Evolutionary conservation across 1,139 yeast genomes (phyloP).

Genomic region (Magnusiomyces suaveolens): DNA sequence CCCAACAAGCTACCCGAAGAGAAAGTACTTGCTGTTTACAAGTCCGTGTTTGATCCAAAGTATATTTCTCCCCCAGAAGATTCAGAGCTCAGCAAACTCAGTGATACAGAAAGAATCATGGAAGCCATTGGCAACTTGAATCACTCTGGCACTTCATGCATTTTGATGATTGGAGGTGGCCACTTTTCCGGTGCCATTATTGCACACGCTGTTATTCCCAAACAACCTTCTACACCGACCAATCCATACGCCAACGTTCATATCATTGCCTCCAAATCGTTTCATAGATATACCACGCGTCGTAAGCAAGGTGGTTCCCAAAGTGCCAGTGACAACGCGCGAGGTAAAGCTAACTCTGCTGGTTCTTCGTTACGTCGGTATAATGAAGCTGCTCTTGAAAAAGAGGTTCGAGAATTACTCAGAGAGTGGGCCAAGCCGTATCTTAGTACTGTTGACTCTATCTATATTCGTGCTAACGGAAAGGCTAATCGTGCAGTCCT

Average conservation of each 20-base stretch:
- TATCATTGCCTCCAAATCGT: constrained; percentile 68
- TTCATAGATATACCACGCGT: constrained; percentile 92
- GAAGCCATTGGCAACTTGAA: constrained; percentile 35
- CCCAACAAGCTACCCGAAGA: constrained; percentile 42
- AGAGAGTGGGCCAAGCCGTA: constrained; percentile 48
- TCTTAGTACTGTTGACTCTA: constrained; percentile 50
- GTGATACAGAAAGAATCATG: constrained; percentile 9
- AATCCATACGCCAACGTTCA: constrained; percentile 39
- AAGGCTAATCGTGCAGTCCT: constrained; percentile 54
- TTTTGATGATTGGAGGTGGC: constrained; percentile 95
- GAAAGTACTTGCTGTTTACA: constrained; percentile 59
- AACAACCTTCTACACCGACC: constrained; percentile 32
- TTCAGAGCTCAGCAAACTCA: constrained; percentile 17
- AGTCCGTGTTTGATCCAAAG: constrained; percentile 44
- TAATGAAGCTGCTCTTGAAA: constrained; percentile 73
- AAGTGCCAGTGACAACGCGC: constrained; percentile 80
- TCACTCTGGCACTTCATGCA: constrained; percentile 43
- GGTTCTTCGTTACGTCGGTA: constrained; percentile 86
- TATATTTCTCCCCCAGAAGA: constrained; percentile 29
- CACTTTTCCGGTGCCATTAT: constrained; percentile 95
- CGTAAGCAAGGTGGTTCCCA: constrained; percentile 98
- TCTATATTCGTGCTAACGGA: constrained; percentile 83
- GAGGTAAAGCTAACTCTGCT: constrained; percentile 94
- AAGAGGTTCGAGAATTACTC: constrained; percentile 64
- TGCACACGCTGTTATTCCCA: constrained; percentile 56